Evolutionary conservation across 768 basidiomycete species (phyloP).

Genomic region (Russula brevipes): DNA sequence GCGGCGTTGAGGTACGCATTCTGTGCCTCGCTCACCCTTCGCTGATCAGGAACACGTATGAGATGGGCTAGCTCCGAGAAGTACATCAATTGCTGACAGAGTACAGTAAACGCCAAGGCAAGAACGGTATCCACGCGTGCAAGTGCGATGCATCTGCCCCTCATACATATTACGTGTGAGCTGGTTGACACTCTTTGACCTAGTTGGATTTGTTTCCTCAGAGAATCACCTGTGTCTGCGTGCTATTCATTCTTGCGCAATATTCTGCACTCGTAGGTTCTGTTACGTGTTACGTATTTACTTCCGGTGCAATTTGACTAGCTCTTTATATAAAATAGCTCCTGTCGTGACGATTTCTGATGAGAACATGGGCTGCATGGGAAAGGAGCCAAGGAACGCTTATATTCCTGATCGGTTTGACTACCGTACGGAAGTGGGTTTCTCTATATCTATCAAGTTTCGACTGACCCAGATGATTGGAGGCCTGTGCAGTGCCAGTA

Average conservation of each 20-base stretch:
- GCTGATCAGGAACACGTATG: background rate
- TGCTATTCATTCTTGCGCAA: constrained; percentile 10
- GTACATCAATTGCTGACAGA: too few relatives aligned
- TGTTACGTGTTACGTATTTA: background rate
- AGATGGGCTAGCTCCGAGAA: too few relatives aligned
- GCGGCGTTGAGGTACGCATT: constrained; percentile 7
- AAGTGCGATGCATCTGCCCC: background rate
- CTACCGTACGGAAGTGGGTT: background rate
- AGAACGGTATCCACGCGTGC: background rate
- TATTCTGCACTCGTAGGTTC: constrained; percentile 16
- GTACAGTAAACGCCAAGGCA: background rate
- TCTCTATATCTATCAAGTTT: background rate
- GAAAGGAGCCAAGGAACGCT: constrained; percentile 24
- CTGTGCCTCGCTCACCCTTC: background rate
- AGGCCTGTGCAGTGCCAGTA: constrained; percentile 4
- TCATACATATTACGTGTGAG: too few relatives aligned
- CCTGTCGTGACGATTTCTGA: constrained; percentile 18
- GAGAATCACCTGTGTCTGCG: background rate
- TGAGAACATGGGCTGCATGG: constrained; percentile 31
- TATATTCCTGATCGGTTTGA: background rate
- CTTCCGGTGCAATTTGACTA: background rate
- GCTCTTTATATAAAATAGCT: background rate
- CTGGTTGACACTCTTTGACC: background rate
- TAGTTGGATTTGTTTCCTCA: constrained; percentile 6
- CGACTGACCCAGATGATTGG: background rate